These are phyloP conservation scores for Grifola frondosa DNA, from an alignment of 1,284 basidiomycete genomes.

Conservation along the genomic window DNA sequence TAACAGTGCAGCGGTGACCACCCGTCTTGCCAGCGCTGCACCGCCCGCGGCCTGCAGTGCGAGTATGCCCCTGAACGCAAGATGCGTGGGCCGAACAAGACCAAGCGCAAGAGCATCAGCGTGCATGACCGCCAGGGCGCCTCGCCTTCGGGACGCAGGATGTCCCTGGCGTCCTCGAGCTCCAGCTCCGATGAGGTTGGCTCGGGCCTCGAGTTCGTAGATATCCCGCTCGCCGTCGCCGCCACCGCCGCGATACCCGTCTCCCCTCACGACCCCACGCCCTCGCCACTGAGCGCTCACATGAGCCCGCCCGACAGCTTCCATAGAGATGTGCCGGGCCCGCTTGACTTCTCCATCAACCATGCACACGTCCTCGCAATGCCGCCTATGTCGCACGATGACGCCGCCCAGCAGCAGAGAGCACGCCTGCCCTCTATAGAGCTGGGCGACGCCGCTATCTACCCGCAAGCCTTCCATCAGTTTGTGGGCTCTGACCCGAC, in stretches of 20 bases:
- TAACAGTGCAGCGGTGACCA: conserved; percentile 42
- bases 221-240: conserved; percentile 3
- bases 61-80: conserved; percentile 57
- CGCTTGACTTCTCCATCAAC: no score
- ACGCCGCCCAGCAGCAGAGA: no score
- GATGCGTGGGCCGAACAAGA: conserved; percentile 61
- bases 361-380: no score
- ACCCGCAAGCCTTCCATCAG: no score
- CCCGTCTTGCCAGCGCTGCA: conserved; percentile 38
- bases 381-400: no score
- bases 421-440: no score
- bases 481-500: no score
- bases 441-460: no score
- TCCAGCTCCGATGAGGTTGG: conserved; percentile 17
- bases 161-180: conserved; percentile 22
- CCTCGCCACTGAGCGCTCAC: no score
- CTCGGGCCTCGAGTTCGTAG: conserved; percentile 3
- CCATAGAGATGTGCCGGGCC: no score
- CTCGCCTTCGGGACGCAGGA: conserved; percentile 6
- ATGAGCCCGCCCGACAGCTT: no score
- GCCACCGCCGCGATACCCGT: conserved; percentile 1
- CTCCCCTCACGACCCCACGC: not conserved
- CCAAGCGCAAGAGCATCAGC: conserved; percentile 29
- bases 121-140: conserved; percentile 4
- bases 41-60: conserved; percentile 35